A percentile compares a stretch with the other conserved stretches of the same genome.
Conservation (phyloP, 495 filamentous ascomycete genomes). For the Neurospora africana region DNA sequence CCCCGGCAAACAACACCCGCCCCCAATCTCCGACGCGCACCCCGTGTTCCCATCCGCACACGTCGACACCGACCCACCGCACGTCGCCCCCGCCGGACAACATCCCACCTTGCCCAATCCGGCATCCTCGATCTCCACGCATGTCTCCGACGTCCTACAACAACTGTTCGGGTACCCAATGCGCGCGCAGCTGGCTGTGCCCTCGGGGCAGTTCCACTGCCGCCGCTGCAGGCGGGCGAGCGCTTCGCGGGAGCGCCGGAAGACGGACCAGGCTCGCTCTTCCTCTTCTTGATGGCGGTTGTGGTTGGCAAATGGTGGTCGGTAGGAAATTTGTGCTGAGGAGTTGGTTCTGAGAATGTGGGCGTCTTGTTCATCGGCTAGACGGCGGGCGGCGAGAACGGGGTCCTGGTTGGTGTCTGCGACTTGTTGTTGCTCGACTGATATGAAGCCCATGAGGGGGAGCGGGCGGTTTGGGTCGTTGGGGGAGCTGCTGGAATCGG, state of each 20-base stretch:
- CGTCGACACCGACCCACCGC: conserved; percentile 49
- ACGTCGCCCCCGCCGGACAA: conserved; percentile 63
- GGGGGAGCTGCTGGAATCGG: conserved; percentile 10
- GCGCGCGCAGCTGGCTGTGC: conserved; percentile 52
- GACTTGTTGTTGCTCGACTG: background rate
- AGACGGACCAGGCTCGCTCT: conserved; percentile 6
- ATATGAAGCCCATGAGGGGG: background rate
- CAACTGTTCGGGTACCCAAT: conserved; percentile 70
- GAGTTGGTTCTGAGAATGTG: conserved; percentile 16
- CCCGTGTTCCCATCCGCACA: conserved; percentile 56
- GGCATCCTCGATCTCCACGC: conserved; percentile 60
- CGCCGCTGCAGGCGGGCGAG: conserved; percentile 31
- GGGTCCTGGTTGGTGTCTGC: background rate
- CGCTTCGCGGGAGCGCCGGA: conserved; percentile 25
- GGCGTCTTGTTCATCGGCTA: conserved; percentile 11
- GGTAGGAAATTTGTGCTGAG: conserved; percentile 20
- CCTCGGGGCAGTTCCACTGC: conserved; percentile 65
- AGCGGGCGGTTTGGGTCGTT: background rate
- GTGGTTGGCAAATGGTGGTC: conserved; percentile 25
- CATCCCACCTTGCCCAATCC: conserved; percentile 75
- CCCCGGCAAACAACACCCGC: conserved; percentile 79
- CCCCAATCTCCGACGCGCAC: conserved; percentile 60
- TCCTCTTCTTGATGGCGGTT: background rate
- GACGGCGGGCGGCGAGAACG: conserved; percentile 9
- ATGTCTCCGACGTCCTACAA: conserved; percentile 57